Percentiles rank a stretch among this genome's conserved stretches.
Evolutionary conservation across 169 alveolate genomes (phyloP).

Genomic region (Eimeria zaria): DNA sequence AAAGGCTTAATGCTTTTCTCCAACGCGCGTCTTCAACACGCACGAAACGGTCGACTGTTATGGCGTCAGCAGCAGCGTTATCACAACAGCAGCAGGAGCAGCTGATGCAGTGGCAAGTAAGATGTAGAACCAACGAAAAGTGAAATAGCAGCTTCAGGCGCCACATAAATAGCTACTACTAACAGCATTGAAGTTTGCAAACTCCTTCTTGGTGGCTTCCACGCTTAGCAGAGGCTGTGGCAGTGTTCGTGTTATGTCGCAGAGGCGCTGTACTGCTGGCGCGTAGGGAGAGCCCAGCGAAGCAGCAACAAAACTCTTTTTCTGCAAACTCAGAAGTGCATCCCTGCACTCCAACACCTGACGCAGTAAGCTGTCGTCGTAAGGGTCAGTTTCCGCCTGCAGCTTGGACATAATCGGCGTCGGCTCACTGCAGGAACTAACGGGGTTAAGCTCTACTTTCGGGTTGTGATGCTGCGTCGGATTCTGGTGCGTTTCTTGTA

Average conservation of each 20-base stretch:
- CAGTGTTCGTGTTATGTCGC: neutral
- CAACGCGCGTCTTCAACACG: neutral
- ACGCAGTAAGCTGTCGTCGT: neutral
- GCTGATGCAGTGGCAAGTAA: neutral
- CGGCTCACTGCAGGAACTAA: neutral
- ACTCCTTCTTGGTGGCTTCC: neutral
- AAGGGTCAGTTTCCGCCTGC: neutral
- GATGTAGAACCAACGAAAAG: neutral
- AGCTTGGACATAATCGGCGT: neutral
- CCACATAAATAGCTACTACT: neutral
- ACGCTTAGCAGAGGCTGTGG: neutral
- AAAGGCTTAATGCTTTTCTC: no score
- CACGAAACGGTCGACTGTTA: neutral
- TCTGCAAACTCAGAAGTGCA: neutral
- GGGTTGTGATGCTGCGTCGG: neutral
- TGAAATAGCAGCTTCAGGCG: neutral
- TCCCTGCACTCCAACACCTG: neutral
- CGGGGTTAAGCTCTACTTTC: neutral
- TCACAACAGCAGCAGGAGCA: neutral
- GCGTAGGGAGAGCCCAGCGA: neutral
- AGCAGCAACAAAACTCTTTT: neutral
- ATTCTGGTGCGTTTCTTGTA: neutral
- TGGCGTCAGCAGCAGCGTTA: neutral
- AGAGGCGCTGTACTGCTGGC: neutral
- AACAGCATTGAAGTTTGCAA: neutral